Base-by-base conservation (phyloP, 2,329 filamentous ascomycete species). In the Keithomyces neogunnii region DNA sequence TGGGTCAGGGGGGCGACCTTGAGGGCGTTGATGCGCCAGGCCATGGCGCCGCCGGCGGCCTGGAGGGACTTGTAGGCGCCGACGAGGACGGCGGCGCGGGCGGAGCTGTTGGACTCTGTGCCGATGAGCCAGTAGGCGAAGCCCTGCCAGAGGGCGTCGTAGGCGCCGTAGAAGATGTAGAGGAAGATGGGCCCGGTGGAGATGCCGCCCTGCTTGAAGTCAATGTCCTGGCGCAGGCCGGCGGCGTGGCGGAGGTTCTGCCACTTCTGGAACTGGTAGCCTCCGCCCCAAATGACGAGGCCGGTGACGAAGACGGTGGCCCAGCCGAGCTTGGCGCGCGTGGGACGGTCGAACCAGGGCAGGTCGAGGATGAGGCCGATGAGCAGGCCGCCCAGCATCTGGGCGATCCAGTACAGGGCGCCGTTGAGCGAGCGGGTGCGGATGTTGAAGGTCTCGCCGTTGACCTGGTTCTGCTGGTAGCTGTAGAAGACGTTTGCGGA, bases 161-260 rank as follows among this genome's bases (percentile, higher is more conserved):
- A 85, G 55, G 80, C 75, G 40, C 84, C 84, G 62, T 86, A 87
- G 67, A 85, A 85, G 62, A 86, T 82, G 70, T 86, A 86, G 11
- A 87, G 69, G 59, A 86, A 80, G 59, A 87, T 84, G 8, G 83
- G 82, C 0, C 82, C 83, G 5, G 74, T 73, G 48, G 78, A 84
- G 40, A 74, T 69, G 40, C 64, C 56, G 38, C 73, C 74, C 33
- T 70, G 59, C 9, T 65, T 73, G 55, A 72, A 78, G 59, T 78
- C 74, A 51, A 77, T 63, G 48, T 73, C 67, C 50, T 75, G 69
- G 53, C 70, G 71, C 26, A 65, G 57, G 3, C 70, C 69, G 4
- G 56, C 47, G 19, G 66, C 69, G n/a, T 68, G 57, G 53, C 70
- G 65, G 49, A 59, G 50, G 56, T 78, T 63, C 59, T 82, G 80